Evolutionary conservation across 495 filamentous ascomycete species (phyloP).

Genomic region (Neurospora sp.): DNA sequence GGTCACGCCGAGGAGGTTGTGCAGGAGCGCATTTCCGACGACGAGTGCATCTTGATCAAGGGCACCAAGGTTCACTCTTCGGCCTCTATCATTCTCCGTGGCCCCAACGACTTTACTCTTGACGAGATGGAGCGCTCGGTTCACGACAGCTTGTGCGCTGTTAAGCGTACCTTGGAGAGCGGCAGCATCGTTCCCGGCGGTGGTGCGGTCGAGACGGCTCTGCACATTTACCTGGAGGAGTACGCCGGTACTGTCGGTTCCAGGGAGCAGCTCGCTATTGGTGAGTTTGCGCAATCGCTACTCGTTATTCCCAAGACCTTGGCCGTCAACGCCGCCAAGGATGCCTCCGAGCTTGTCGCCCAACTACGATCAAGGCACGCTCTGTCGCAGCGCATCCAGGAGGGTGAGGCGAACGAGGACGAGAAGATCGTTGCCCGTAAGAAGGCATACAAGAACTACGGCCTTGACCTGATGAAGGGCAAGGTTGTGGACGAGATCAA

Average conservation of each 20-base stretch:
- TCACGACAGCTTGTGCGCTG: constrained; percentile 91
- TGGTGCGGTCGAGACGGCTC: constrained; percentile 94
- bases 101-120: constrained; percentile 90
- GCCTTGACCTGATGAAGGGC: constrained; percentile 80
- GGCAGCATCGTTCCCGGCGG: constrained; percentile 94
- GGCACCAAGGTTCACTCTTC: constrained; percentile 89
- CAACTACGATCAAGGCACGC: constrained; percentile 93
- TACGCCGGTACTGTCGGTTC: constrained; percentile 98
- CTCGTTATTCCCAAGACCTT: constrained; percentile 94
- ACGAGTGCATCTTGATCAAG: constrained; percentile 96
- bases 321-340: constrained; percentile 94
- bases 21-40: constrained; percentile 95
- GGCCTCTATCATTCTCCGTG: constrained; percentile 92
- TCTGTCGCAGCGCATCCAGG: constrained; percentile 79
- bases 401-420: constrained; percentile 71
- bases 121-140: constrained; percentile 99
- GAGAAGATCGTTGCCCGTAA: constrained; percentile 81
- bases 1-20: constrained; percentile 90
- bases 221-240: constrained; percentile 98
- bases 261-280: constrained; percentile 94
- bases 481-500: constrained; percentile 90
- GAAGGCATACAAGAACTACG: constrained; percentile 98
- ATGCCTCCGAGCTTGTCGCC: constrained; percentile 87
- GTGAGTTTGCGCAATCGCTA: constrained; percentile 90
- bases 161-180: constrained; percentile 95